Base-by-base conservation (phyloP, 768 basidiomycete genomes). In the Tremella mesenterica region DNA sequence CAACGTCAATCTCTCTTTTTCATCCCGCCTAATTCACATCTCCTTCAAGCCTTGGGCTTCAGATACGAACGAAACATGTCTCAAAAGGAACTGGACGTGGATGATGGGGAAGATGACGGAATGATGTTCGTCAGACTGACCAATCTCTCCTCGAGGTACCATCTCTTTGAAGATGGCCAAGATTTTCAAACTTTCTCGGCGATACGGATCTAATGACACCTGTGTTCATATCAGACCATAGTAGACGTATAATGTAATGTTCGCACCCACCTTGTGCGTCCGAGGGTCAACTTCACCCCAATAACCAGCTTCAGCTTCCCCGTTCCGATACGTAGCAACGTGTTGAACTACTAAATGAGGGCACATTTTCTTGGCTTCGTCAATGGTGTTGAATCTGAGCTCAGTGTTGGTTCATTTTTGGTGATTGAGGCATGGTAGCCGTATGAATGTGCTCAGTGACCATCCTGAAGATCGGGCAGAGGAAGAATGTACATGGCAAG, bases 221-320 rank as follows among this genome's bases (percentile, higher is more conserved):
- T n/a, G n/a, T n/a, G n/a, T n/a, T n/a, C n/a, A 86, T 89, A n/a
- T n/a, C n/a, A 52, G 36, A 9, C n/a, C 41, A 44, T 12, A 23
- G 41, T 9, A 44, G 41, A 12, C 41, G 25, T 9, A 8, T 9
- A 44, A 23, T 16, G 25, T 70, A 12, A 41, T 88, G 90, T n/a
- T n/a, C n/a, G n/a, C n/a, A n/a, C n/a, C n/a, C n/a, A n/a, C n/a
- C 80, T 99, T 99, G 76, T 99, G 92, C 13, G 90, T 93, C 54
- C 79, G 79, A 1, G 85, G 84, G 70, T 93, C 84, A 12, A 91
- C 82, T 59, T 91, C 79, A n/a, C 86, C 82, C 84, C 87, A 88
- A 71, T 97, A 95, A 1, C 84, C 85, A 16, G 93, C 88, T 71
- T 92, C 85, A 44, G 75, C 33, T 46, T 71, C 70, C 10, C 74